These are phyloP conservation scores for Neurospora sp. DNA, from an alignment of 495 filamentous ascomycete genomes.

Conservation along the genomic window DNA sequence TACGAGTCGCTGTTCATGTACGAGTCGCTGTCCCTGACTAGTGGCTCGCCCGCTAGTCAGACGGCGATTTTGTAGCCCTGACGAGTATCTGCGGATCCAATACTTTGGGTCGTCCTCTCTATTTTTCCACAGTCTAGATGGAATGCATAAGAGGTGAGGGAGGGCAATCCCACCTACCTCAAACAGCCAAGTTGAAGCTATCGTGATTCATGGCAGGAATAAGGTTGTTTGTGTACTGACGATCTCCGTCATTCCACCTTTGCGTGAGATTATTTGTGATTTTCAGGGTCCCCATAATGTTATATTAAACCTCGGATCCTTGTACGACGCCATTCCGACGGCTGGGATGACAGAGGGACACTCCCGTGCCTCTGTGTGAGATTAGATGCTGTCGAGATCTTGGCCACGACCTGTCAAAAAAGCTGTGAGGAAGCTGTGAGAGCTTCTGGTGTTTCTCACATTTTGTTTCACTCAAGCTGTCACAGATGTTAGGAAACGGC, in stretches of 20 bases:
- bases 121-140: background rate
- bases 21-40: too few relatives aligned
- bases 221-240: background rate
- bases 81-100: background rate
- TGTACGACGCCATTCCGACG: background rate
- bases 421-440: background rate
- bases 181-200: background rate
- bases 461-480: background rate
- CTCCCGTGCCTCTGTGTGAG: background rate
- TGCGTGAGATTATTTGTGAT: background rate
- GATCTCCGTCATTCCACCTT: background rate
- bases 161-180: background rate
- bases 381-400: background rate
- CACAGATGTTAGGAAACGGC: background rate
- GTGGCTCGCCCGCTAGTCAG: too few relatives aligned
- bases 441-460: background rate
- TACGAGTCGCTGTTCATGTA: too few relatives aligned
- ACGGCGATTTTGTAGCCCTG: too few relatives aligned
- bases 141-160: background rate
- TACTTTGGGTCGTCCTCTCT: background rate
- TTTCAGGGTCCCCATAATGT: background rate
- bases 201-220: background rate
- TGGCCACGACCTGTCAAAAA: background rate
- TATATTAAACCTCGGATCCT: background rate
- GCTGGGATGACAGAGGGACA: background rate